These are phyloP conservation scores for Cystobasidium slooffiae DNA, from an alignment of 1,284 basidiomycete species.

Conservation along the genomic window DNA sequence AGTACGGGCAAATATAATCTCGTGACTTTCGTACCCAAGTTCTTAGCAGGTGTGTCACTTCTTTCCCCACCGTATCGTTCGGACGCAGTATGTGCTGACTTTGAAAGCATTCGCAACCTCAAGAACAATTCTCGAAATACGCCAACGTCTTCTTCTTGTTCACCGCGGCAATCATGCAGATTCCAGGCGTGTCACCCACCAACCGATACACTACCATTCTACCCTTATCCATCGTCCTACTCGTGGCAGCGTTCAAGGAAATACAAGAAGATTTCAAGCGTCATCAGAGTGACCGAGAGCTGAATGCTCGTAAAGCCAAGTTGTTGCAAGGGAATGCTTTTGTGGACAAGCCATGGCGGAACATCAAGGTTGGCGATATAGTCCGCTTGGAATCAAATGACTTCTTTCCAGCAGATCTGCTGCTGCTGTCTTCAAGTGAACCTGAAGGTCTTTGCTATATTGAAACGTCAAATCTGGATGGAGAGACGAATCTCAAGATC, in stretches of 20 bases:
- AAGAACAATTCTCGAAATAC: conserved; percentile 97
- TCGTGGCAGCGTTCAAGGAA: conserved; percentile 97
- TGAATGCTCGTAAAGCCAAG: conserved; percentile 82
- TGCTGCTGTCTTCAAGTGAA: conserved; percentile 86
- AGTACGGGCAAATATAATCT: conserved; percentile 95
- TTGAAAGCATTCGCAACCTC: conserved; percentile 40
- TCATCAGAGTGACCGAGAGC: conserved; percentile 89
- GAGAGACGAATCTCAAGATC: conserved; percentile 98
- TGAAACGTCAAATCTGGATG: conserved; percentile 96
- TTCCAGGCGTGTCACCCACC: conserved; percentile 95
- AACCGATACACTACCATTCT: conserved; percentile 94
- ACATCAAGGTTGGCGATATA: conserved; percentile 88
- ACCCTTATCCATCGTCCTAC: conserved; percentile 83
- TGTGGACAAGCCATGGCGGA: conserved; percentile 79
- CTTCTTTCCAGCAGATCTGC: conserved; percentile 93
- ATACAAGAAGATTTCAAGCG: conserved; percentile 96
- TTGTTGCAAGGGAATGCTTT: conserved; percentile 73
- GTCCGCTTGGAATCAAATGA: conserved; percentile 88
- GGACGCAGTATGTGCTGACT: conserved; percentile 6
- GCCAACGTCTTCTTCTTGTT: conserved; percentile 99
- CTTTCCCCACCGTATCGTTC: neutral
- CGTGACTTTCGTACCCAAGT: conserved; percentile 88
- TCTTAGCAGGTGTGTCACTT: conserved; percentile 73
- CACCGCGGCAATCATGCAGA: conserved; percentile 97
- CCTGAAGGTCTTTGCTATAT: conserved; percentile 97